Conservation (phyloP, 2,329 filamentous ascomycete genomes). For the Ascochyta pisi region DNA sequence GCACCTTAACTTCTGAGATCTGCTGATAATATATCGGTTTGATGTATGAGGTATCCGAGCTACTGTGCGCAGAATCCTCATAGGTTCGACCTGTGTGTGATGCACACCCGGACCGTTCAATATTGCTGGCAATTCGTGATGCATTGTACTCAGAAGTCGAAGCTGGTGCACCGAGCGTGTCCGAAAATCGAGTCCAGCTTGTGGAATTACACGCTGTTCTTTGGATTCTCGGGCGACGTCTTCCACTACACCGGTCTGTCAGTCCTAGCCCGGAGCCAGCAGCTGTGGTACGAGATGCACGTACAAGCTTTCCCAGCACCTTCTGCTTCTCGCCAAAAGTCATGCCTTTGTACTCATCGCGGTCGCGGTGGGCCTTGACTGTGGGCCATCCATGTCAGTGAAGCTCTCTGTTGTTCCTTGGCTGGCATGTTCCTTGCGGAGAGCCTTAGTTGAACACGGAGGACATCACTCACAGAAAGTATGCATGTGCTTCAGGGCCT, state of each 20-base stretch:
- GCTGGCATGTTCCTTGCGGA: neutral
- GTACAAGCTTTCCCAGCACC: slow-evolving; percentile 45
- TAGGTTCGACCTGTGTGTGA: neutral
- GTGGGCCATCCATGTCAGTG: slow-evolving; percentile 21
- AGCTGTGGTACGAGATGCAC: slow-evolving; percentile 2
- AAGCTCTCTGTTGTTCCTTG: neutral
- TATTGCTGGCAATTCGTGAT: neutral
- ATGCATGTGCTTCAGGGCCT: slow-evolving; percentile 47
- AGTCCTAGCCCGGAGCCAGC: slow-evolving; percentile 12
- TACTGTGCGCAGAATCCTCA: neutral
- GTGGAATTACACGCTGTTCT: slow-evolving; percentile 31
- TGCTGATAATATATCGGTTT: neutral
- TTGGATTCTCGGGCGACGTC: slow-evolving; percentile 45
- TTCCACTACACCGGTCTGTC: slow-evolving; percentile 41
- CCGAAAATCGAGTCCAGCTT: neutral
- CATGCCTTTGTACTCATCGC: slow-evolving; percentile 43
- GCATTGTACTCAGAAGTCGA: neutral
- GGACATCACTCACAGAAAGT: slow-evolving; percentile 41
- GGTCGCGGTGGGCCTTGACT: slow-evolving; percentile 47
- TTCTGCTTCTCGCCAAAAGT: slow-evolving; percentile 47
- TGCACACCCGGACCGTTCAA: too few species aligned
- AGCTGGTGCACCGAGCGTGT: neutral
- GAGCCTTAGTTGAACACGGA: neutral
- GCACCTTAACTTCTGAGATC: neutral
- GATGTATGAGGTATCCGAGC: neutral